phyloP scores from a whole-genome alignment of 2,329 filamentous ascomycete genomes.

The Cladophialophora chaetospira region DNA sequence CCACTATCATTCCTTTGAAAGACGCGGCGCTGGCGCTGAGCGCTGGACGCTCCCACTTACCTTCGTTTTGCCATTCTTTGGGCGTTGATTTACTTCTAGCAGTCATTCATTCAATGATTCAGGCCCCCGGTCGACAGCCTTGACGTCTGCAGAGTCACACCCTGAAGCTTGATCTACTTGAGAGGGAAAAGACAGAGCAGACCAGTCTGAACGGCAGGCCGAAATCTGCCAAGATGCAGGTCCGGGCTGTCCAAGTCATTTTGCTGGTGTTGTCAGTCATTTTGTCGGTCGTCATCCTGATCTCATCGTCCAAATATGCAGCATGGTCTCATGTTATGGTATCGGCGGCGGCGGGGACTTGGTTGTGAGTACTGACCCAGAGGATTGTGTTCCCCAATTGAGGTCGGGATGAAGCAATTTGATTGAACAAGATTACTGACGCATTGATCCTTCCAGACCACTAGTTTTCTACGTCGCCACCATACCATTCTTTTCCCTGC shows the following conservation, averaged over 20 bases:
- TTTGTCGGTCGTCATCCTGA: conserved; percentile 25
- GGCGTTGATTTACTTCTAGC: not conserved
- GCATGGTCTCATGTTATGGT: conserved; percentile 28
- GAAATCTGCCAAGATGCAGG: conserved; percentile 16
- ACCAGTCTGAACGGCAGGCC: not conserved
- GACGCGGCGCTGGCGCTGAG: conserved; percentile 27
- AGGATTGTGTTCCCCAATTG: not conserved
- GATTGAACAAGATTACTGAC: not conserved
- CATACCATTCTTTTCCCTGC: conserved; percentile 24
- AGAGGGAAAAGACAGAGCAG: too few species aligned
- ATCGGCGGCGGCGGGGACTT: conserved; percentile 11
- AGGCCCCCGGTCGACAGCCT: not conserved
- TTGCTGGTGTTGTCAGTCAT: conserved; percentile 23
- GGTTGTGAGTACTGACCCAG: conserved; percentile 23
- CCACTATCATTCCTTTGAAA: conserved; percentile 1
- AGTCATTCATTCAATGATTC: not conserved
- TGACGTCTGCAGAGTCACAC: not conserved
- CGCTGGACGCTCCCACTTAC: conserved; percentile 23
- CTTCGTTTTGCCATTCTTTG: conserved; percentile 6
- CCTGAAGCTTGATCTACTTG: not conserved
- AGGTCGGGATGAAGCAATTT: not conserved
- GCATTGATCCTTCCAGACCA: not conserved
- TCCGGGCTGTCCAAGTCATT: conserved; percentile 24
- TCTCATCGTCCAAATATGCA: conserved; percentile 30
- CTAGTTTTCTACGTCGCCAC: conserved; percentile 28